Conservation (phyloP, 305 asterid genomes). For the Solanum hybrid region DNA sequence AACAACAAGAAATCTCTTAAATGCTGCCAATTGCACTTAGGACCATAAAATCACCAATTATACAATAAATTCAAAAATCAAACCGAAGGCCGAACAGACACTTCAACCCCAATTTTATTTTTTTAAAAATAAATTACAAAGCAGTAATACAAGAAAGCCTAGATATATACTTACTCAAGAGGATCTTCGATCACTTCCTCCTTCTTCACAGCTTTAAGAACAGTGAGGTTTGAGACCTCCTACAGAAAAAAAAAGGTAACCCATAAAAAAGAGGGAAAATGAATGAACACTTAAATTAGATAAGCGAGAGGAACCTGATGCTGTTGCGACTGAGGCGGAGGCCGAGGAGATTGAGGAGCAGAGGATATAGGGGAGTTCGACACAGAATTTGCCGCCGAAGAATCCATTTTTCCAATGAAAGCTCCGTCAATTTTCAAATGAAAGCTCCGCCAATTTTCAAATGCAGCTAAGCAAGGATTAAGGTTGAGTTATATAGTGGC, state of each 20-base stretch:
- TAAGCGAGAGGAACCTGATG: conserved; percentile 13
- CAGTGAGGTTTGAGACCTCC: conserved; percentile 15
- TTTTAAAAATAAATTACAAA: not conserved
- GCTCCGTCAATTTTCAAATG: not conserved
- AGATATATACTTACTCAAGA: conserved; percentile 1
- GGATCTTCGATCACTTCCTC: conserved; percentile 7
- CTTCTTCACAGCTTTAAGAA: not conserved
- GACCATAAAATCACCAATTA: not conserved
- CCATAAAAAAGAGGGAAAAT: not conserved
- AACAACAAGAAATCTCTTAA: not conserved
- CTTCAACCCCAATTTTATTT: not conserved
- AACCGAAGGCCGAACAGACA: not conserved
- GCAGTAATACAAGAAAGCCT: not conserved
- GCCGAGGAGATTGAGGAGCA: conserved; percentile 12
- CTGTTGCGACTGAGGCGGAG: conserved; percentile 3
- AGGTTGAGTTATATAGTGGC: not conserved
- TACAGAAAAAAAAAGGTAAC: not conserved
- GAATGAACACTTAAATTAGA: not conserved
- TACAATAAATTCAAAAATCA: not conserved
- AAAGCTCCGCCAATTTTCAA: not conserved
- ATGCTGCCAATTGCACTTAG: not conserved
- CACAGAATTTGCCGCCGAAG: conserved; percentile 11
- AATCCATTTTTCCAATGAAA: conserved; percentile 4
- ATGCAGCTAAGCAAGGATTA: not conserved
- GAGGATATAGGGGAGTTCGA: conserved; percentile 22